Percentiles rank a stretch among this genome's conserved stretches.
These are phyloP conservation scores for Iodosphaeria phyllophila DNA, from an alignment of 2,329 filamentous ascomycete species.

Conservation along the genomic window DNA sequence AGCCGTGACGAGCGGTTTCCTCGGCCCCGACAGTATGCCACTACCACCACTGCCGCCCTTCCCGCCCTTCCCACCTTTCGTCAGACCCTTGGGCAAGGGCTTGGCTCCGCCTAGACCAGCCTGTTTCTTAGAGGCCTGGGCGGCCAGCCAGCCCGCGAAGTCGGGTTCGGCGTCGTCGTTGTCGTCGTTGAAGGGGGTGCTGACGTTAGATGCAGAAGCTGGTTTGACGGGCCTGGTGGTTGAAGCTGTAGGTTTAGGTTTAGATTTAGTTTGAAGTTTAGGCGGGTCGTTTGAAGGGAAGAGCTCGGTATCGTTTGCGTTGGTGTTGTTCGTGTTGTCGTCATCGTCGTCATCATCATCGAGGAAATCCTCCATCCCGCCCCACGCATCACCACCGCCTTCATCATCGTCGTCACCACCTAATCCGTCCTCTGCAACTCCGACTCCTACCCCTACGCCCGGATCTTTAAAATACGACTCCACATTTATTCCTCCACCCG, in stretches of 20 bases:
- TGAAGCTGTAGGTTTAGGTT: conserved; percentile 10
- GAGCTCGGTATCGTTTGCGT: conserved; percentile 17
- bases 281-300: too few relatives aligned
- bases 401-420: conserved; percentile 36
- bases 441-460: too few relatives aligned
- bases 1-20: conserved; percentile 6
- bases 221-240: conserved; percentile 16
- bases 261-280: too few relatives aligned
- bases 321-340: conserved; percentile 19
- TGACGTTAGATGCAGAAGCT: too few relatives aligned
- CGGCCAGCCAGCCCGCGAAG: conserved; percentile 87
- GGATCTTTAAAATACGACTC: conserved; percentile 19
- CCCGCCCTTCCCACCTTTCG: conserved; percentile 30
- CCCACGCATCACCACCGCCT: conserved; percentile 58
- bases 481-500: too few relatives aligned
- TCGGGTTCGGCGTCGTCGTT: conserved; percentile 82
- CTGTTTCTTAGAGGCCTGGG: conserved; percentile 56
- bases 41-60: conserved; percentile 11
- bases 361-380: conserved; percentile 37
- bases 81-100: conserved; percentile 65
- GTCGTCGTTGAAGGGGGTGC: conserved; percentile 57
- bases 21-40: conserved; percentile 22
- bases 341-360: conserved; percentile 32
- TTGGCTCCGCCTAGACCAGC: conserved; percentile 27
- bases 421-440: too few relatives aligned